Base-by-base conservation (phyloP, 345 rosid species). In the Eucalyptus lansdowneana region DNA sequence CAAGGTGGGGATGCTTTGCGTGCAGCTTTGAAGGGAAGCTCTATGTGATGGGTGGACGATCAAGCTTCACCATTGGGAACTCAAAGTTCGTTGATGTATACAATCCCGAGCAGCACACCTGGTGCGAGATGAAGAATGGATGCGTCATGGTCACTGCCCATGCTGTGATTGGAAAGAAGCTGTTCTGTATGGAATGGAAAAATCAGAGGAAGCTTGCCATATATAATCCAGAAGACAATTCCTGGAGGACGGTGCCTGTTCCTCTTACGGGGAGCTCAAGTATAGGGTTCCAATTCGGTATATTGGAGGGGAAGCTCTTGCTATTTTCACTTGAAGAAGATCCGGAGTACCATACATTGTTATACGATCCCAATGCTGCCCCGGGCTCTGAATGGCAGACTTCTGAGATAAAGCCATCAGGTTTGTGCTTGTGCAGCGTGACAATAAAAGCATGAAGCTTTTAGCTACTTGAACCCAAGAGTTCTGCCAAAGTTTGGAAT, bases 111-210 rank as follows among this genome's bases (percentile, higher is more conserved):
- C 90, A 89, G 83, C 95, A 93, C 86, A 80, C 94, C 80, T 98
- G 99, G 99, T 87, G 93, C 34, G 94, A 96, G 87, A 95, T 95
- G 94, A 98, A 97, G 93, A 98, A 96, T 50, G 99, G 99, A 62
- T 91, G 98, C 50, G 99, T 97, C 45, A 98, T 98, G 99, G 98
- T 97, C 89, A 98, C 99, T 50, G 97, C 99, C 88, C 97, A 98
- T 92, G 99, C 97, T 34, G 98, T 94, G 87, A 90, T 98, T 86
- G 97, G 94, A 29, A 93, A 94, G 89, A 96, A 95, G 93, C 98
- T 98, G 89, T 97, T 93, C 92, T 98, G 99, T 90, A 95, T 96
- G 90, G 98, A 98, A 69, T 98, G 99, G 99, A 98, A 96, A 92
- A 95, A 96, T 94, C 99, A 96, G 92, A 87, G 99, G 93, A 98